These are phyloP conservation scores for Gentiana macrophylla DNA, from an alignment of 257 asterid genomes.

Conservation along the genomic window DNA sequence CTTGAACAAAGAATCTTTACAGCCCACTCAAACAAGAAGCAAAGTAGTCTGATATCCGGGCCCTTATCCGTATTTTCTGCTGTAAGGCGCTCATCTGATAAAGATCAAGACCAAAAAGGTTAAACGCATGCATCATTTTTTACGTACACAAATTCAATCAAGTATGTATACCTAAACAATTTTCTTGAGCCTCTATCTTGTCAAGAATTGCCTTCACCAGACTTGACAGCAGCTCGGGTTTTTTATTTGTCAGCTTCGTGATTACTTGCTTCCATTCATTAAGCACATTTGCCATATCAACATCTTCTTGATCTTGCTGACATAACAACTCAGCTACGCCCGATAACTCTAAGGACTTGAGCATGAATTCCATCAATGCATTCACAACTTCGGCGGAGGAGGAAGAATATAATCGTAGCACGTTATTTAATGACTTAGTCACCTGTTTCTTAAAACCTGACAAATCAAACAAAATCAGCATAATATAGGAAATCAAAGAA, in stretches of 20 bases:
- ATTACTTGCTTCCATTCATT: slow-evolving; percentile 70
- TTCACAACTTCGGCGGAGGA: slow-evolving; percentile 57
- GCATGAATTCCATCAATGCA: slow-evolving; percentile 57
- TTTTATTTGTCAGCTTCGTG: slow-evolving; percentile 51
- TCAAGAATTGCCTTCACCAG: slow-evolving; percentile 59
- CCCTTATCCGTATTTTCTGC: slow-evolving; percentile 16
- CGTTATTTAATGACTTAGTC: slow-evolving; percentile 41
- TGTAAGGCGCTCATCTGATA: slow-evolving; percentile 29
- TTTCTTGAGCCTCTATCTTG: slow-evolving; percentile 38
- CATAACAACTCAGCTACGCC: slow-evolving; percentile 18
- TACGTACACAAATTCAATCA: too few relatives aligned
- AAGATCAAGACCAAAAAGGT: slow-evolving; percentile 4
- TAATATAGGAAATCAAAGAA: too few relatives aligned
- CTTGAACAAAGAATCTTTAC: slow-evolving; percentile 29
- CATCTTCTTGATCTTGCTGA: slow-evolving; percentile 19
- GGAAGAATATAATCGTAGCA: slow-evolving; percentile 63
- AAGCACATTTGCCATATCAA: slow-evolving; percentile 19
- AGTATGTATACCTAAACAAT: slow-evolving; percentile 33
- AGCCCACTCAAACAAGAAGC: slow-evolving; percentile 46
- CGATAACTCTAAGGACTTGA: slow-evolving; percentile 44
- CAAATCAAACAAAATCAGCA: neutral
- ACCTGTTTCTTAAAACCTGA: slow-evolving; percentile 68
- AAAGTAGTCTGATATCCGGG: slow-evolving; percentile 26
- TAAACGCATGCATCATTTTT: too few relatives aligned
- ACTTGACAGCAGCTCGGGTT: slow-evolving; percentile 49